phyloP scores from a whole-genome alignment of 352 stramenopile species.

The Globisporangium nunn region DNA sequence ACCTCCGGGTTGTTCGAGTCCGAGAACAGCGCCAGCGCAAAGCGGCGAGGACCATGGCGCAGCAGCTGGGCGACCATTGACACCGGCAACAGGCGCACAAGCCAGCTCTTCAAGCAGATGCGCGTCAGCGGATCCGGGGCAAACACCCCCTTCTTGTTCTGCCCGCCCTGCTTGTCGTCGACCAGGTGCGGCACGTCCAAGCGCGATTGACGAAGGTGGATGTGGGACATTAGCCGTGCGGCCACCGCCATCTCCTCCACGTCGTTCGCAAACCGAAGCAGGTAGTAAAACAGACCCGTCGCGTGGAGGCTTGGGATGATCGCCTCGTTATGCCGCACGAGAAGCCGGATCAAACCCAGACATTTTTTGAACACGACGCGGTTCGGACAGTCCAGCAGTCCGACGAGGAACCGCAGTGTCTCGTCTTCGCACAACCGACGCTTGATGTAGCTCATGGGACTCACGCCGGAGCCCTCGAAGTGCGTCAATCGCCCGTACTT shows the following conservation, averaged over 20 bases:
- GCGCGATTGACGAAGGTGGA: conserved; percentile 75
- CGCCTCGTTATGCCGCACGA: conserved; percentile 79
- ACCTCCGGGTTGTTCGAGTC: conserved; percentile 84
- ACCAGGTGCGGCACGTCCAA: conserved; percentile 50
- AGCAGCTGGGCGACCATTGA: conserved; percentile 84
- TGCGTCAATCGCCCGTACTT: conserved; percentile 77
- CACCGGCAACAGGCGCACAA: conserved; percentile 75
- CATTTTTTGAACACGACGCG: conserved; percentile 83
- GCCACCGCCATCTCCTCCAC: conserved; percentile 81
- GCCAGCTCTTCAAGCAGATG: conserved; percentile 79
- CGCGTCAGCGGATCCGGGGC: conserved; percentile 72
- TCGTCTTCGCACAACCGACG: conserved; percentile 63
- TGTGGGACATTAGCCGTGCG: conserved; percentile 68
- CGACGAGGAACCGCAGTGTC: conserved; percentile 75
- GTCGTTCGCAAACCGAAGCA: conserved; percentile 72
- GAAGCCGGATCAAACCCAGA: conserved; percentile 67
- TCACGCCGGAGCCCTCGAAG: conserved; percentile 75
- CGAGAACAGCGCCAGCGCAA: conserved; percentile 73
- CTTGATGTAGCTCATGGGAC: conserved; percentile 75
- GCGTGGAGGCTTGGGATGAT: conserved; percentile 80
- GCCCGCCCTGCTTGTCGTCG: conserved; percentile 64
- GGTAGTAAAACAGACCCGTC: conserved; percentile 84
- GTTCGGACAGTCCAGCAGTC: conserved; percentile 74
- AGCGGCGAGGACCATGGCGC: conserved; percentile 64
- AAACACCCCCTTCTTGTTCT: conserved; percentile 80